Evolutionary conservation across 2,329 filamentous ascomycete species (phyloP).

Genomic region (Colletotrichum gigasporum): DNA sequence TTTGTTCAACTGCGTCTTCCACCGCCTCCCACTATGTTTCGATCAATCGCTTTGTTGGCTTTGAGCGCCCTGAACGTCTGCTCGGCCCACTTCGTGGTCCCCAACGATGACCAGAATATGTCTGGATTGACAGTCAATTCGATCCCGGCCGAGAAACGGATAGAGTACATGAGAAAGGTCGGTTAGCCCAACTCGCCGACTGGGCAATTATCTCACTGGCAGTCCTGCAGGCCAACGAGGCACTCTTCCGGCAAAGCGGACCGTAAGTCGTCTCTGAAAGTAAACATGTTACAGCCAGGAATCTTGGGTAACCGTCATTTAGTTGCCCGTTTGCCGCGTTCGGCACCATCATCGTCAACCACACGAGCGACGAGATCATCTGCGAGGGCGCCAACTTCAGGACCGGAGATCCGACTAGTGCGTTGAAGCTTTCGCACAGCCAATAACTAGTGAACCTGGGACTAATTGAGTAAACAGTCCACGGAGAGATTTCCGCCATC

Average conservation of each 20-base stretch:
- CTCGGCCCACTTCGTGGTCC: conserved; percentile 8
- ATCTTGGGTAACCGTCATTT: too few species aligned
- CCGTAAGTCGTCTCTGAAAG: too few species aligned
- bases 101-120: conserved; percentile 28
- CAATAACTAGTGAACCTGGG: rapidly evolving
- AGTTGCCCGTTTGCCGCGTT: conserved; percentile 63
- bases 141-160: conserved; percentile 4
- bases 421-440: rapidly evolving
- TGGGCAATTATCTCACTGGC: not conserved
- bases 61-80: not conserved
- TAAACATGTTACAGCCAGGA: too few species aligned
- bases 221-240: not conserved
- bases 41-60: not conserved
- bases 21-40: too few species aligned
- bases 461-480: not conserved
- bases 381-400: conserved; percentile 28
- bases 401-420: conserved; percentile 25
- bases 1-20: too few species aligned
- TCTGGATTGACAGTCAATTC: conserved; percentile 21
- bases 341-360: conserved; percentile 64
- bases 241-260: conserved; percentile 17
- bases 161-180: conserved; percentile 24
- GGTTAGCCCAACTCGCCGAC: too few species aligned
- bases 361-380: conserved; percentile 51
- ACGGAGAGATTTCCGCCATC: conserved; percentile 28